Percentiles rank a stretch among this genome's conserved stretches.
Conservation (phyloP, 768 basidiomycete species). For the Rhodotorula babjevae region DNA sequence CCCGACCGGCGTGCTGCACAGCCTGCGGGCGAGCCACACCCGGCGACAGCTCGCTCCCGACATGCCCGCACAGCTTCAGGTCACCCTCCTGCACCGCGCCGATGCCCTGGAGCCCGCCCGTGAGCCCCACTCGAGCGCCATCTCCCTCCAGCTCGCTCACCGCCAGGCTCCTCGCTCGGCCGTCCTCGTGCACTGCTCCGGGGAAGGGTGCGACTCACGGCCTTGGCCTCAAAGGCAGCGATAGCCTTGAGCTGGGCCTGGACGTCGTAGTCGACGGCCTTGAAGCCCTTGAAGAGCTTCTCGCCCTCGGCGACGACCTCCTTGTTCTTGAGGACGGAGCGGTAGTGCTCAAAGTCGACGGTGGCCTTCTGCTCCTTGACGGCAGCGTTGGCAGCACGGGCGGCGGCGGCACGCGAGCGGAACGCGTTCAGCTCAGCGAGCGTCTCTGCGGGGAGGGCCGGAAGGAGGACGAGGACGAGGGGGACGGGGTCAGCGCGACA, state of each 20-base stretch:
- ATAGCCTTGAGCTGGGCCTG: slow-evolving; percentile 85
- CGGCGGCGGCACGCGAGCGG: slow-evolving; percentile 90
- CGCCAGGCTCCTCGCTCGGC: not conserved
- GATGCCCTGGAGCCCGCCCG: too few species aligned
- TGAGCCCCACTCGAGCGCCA: too few species aligned
- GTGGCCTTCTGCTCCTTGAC: slow-evolving; percentile 55
- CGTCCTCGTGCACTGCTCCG: slow-evolving; percentile 4
- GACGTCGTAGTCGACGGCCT: slow-evolving; percentile 91
- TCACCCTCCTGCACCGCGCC: too few species aligned
- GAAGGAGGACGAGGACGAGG: not conserved
- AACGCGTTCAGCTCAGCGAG: slow-evolving; percentile 84
- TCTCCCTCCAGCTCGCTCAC: not conserved
- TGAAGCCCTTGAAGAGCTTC: slow-evolving; percentile 80
- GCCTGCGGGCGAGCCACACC: too few species aligned
- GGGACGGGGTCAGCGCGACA: not conserved
- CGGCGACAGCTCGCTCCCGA: too few species aligned
- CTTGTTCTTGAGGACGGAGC: slow-evolving; percentile 84
- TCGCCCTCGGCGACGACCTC: slow-evolving; percentile 87
- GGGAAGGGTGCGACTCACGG: slow-evolving; percentile 64
- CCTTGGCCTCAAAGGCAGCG: slow-evolving; percentile 92
- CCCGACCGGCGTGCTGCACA: not conserved
- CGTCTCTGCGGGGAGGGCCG: slow-evolving; percentile 54
- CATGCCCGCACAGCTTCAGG: too few species aligned
- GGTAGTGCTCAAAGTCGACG: slow-evolving; percentile 87
- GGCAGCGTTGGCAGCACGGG: slow-evolving; percentile 65